Evolutionary conservation across 176 grass and related monocot genomes (phyloP).

Genomic region (Cocos nucifera): DNA sequence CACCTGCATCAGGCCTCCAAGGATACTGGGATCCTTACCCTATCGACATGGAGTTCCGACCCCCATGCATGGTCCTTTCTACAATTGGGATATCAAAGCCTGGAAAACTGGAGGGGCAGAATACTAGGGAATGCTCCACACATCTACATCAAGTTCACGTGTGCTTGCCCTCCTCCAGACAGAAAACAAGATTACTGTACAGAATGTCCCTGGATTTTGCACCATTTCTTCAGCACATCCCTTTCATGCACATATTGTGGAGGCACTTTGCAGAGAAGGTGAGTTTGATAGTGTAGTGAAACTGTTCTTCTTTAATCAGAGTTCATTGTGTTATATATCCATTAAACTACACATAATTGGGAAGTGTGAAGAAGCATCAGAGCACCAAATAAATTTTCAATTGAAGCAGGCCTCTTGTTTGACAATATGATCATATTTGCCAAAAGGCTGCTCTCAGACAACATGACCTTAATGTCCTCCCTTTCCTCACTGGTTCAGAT

Average conservation of each 20-base stretch:
- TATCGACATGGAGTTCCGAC: constrained; percentile 97
- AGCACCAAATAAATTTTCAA: too few relatives aligned
- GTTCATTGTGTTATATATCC: too few relatives aligned
- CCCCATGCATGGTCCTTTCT: constrained; percentile 86
- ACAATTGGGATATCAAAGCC: constrained; percentile 97
- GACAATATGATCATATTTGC: too few relatives aligned
- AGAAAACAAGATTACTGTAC: constrained; percentile 86
- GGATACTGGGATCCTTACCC: constrained; percentile 99
- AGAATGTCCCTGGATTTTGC: constrained; percentile 93
- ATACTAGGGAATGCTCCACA: constrained; percentile 60
- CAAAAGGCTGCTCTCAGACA: too few relatives aligned
- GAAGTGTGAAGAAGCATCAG: too few relatives aligned
- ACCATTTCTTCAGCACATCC: constrained; percentile 84
- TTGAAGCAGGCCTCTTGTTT: too few relatives aligned
- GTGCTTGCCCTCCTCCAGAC: constrained; percentile 79
- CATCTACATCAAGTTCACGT: constrained; percentile 94
- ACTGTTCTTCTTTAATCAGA: too few relatives aligned
- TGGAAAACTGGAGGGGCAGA: constrained; percentile 78
- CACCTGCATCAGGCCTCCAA: constrained; percentile 77
- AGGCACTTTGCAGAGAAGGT: constrained; percentile 89
- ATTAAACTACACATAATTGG: too few relatives aligned
- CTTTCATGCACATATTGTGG: constrained; percentile 75
- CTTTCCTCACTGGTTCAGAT: too few relatives aligned
- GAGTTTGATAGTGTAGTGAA: not conserved
- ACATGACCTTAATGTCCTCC: too few relatives aligned